Percentiles rank a stretch among this genome's conserved stretches.
phyloP scores from a whole-genome alignment of 2,329 filamentous ascomycete species.

The Sporothrix variecibatus region DNA sequence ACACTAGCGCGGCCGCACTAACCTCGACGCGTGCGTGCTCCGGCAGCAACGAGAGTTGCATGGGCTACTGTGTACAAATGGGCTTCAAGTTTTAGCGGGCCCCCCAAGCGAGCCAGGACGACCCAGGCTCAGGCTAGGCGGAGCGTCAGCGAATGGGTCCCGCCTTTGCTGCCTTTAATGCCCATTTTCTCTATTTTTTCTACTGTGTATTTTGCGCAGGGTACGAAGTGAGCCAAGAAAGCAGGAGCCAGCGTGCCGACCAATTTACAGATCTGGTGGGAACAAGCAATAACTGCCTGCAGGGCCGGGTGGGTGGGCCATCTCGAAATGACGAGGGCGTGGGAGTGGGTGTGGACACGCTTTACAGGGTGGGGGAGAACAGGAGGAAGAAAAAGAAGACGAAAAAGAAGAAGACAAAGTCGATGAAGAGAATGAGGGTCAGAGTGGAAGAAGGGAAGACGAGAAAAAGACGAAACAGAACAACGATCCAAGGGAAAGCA shows the following conservation, averaged over 20 bases:
- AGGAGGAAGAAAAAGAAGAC: background rate
- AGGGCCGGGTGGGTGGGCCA: slow-evolving; percentile 8
- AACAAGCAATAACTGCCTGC: background rate
- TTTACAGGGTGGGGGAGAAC: background rate
- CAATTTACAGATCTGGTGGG: slow-evolving; percentile 7
- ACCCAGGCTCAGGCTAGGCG: slow-evolving; percentile 1
- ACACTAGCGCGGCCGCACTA: slow-evolving; percentile 25
- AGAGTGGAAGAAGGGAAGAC: background rate
- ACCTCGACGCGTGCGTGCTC: slow-evolving; percentile 27
- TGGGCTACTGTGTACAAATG: background rate
- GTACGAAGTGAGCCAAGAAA: background rate
- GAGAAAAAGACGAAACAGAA: background rate
- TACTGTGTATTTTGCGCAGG: background rate
- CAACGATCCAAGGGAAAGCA: background rate
- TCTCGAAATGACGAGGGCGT: slow-evolving; percentile 20
- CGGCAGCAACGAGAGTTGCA: slow-evolving; percentile 24
- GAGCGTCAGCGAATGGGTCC: slow-evolving; percentile 23
- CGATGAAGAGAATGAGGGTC: background rate
- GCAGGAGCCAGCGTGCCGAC: background rate
- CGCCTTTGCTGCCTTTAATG: background rate
- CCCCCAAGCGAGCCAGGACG: background rate
- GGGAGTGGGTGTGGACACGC: slow-evolving; percentile 15
- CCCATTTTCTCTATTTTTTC: background rate
- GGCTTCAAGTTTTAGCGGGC: background rate
- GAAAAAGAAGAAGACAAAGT: background rate